Evolutionary conservation across 345 rosid genomes (phyloP), one percentile per base, ranked within the genome.

Genomic region (Cardiospermum halicacabum): DNA sequence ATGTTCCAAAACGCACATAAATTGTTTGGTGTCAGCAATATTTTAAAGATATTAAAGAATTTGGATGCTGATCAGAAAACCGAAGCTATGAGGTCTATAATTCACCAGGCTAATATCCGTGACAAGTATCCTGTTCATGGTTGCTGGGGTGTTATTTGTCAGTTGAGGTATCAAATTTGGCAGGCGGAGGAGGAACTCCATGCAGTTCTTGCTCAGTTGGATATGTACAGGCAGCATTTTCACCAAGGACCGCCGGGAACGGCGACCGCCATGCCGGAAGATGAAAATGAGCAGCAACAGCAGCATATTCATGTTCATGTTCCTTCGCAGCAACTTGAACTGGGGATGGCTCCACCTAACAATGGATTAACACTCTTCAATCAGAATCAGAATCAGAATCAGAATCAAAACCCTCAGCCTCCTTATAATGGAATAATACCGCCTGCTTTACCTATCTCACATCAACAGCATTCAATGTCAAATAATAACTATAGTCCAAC

Each of bases 81-180:
- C 0, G 89, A 85, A 30, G 97, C 99, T 5, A 94, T 91, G 96
- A 72, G 78, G 24, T 91, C 97, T 0, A 89, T 94, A 36, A 91
- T 85, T 16, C 86, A 65, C 62, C 86, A 94, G 48, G 75, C 99
- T 0, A 73, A 83, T 56, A 69, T 85, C 24, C 88, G 99, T 0
- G 96, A 85, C 27, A 71, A 71, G 68, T 83, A 56, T 24, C 99
- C 99, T 1, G 96, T 94, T 5, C 82, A 84, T 21, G 99, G 99
- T 0, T 91, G 97, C 48, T 67, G 72, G 7, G 89, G 87, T 1
- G 57, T 87, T 12, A 91, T 85, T 19, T 73, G 77, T 11, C 80
- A 81, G 1, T 81, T 85, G 0, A 65, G 79, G 3, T 73, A 71
- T 32, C 80, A 81, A 50, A 83, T 94, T 43, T 77, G 77, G 68